Conservation (phyloP, 192 early-diverging fungal species). For the Coemansia sp. region DNA sequence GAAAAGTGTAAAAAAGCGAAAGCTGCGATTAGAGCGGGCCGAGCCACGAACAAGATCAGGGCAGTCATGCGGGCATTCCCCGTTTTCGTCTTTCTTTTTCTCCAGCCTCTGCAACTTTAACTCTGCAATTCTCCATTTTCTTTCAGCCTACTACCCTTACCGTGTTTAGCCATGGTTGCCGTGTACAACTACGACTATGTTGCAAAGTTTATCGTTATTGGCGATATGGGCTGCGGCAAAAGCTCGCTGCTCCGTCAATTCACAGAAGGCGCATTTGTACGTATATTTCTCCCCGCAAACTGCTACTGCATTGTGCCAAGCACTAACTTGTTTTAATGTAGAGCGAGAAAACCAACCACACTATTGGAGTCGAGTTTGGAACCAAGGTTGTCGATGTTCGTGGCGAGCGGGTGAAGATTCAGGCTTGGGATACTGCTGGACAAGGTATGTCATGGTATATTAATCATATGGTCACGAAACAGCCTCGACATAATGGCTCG, state of each 20-base stretch:
- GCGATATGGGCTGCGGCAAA: conserved; percentile 60
- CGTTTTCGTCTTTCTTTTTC: conserved; percentile 1
- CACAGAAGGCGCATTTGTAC: conserved; percentile 53
- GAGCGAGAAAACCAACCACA: conserved; percentile 67
- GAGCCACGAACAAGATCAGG: neutral
- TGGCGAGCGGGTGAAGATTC: conserved; percentile 67
- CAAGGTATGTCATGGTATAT: conserved; percentile 46
- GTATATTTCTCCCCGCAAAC: conserved; percentile 9
- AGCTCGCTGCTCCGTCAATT: conserved; percentile 57
- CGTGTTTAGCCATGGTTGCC: conserved; percentile 38
- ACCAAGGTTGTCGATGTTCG: conserved; percentile 68
- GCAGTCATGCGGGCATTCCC: neutral
- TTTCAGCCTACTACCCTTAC: conserved; percentile 1
- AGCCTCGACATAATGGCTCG: neutral
- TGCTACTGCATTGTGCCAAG: neutral
- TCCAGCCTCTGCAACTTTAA: neutral
- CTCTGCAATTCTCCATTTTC: neutral
- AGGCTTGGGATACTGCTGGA: conserved; percentile 78
- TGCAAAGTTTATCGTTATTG: conserved; percentile 58
- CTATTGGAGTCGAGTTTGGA: conserved; percentile 80
- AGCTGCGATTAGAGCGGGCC: neutral
- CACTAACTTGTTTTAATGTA: conserved; percentile 17
- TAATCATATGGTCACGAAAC: neutral
- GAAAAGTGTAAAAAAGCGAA: neutral
- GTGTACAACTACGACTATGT: conserved; percentile 58